Base-by-base conservation (phyloP, 495 filamentous ascomycete species). In the Aspergillus cavernicola region DNA sequence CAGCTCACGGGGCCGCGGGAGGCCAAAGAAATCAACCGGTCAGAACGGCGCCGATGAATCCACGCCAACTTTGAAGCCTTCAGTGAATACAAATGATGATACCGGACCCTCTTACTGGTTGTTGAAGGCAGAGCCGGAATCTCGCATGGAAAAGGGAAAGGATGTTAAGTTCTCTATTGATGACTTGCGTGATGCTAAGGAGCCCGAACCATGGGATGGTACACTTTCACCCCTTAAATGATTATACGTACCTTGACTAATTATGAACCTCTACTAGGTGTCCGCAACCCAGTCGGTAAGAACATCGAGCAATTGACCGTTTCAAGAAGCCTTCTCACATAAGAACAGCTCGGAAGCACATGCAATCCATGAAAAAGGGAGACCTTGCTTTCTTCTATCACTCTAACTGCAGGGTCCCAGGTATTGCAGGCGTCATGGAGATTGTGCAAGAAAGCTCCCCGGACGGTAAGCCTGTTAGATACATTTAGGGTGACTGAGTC, bases 311-410 rank as follows among this genome's bases (percentile, higher is more conserved):
- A 13, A 33, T n/a, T 6, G 3, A 12, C 26, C 37, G 18, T 12
- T 16, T 29, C 16, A 24, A 51, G 16, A 32, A n/a, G n/a, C 22
- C 3, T 36, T 39, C 59, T 68, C 29, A 73, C 51, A 56, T 29
- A 11, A 12, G 10, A 44, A 51, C 61, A 73, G 90, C 92, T 13
- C 80, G 87, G 33, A 96, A 96, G 63, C 89, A 96, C 65, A 83
- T 98, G 65, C 82, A 86, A 2, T 77, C 84, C 5, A 98, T 97
- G 93, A 89, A 87, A 66, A 81, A 85, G 57, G 92, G 93, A 35
- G 93, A 98, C 56, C 73, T 88, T 37, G 92, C 90, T 31, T 96
- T 98, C 72, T 97, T 98, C 74, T 98, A 98, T 66, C 92, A 96
- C 72, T 92, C 87, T n/a, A 95, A 91, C 63, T 91, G 87, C 73